These are phyloP conservation scores for Exsudoporus floridanus DNA, from an alignment of 1,284 basidiomycete species.

Conservation along the genomic window DNA sequence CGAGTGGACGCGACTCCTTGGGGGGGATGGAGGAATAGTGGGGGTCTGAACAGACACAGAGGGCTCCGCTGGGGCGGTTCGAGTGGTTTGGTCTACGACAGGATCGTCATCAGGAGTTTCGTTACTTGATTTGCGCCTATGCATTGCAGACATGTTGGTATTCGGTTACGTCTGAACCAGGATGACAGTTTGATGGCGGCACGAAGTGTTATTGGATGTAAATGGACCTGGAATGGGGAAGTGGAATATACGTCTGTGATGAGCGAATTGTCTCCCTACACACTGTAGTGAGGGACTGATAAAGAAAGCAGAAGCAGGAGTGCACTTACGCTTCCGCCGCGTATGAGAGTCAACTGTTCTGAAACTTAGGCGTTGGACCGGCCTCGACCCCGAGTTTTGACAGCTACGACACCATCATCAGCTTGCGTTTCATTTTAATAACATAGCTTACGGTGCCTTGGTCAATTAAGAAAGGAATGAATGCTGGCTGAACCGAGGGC, in stretches of 20 bases:
- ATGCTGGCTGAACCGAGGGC: not conserved
- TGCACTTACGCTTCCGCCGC: constrained; percentile 4
- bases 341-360: not conserved
- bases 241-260: not conserved
- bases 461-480: not conserved
- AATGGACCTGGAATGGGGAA: not conserved
- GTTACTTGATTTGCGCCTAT: constrained; percentile 38
- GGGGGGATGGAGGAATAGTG: constrained; percentile 23
- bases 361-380: constrained; percentile 14
- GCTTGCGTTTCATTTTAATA: not conserved
- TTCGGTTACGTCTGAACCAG: not conserved
- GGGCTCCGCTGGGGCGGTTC: not conserved
- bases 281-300: constrained; percentile 3
- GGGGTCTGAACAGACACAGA: constrained; percentile 8
- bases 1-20: constrained; percentile 40
- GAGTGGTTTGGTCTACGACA: not conserved
- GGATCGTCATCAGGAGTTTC: constrained; percentile 22
- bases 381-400: constrained; percentile 1
- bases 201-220: constrained; percentile 2
- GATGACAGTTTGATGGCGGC: not conserved
- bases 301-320: not conserved
- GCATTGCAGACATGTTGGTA: constrained; percentile 22
- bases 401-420: constrained; percentile 9
- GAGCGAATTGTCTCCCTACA: not conserved
- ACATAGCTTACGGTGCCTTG: not conserved